Conservation (phyloP, 768 basidiomycete genomes). For the Psilocybe cubensis region DNA sequence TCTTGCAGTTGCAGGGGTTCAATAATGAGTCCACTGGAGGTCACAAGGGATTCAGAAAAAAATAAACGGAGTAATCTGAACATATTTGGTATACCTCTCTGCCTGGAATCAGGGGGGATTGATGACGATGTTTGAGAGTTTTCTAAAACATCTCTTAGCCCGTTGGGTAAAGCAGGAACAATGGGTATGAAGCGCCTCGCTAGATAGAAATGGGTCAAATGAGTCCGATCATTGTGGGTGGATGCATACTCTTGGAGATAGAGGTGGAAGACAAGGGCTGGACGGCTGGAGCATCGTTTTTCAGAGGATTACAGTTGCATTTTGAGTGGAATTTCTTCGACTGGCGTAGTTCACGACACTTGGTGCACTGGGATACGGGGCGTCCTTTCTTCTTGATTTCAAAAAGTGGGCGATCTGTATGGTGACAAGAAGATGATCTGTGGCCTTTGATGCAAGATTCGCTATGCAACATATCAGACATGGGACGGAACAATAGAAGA, state of each 20-base stretch:
- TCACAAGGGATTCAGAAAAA: neutral
- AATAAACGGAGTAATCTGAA: neutral
- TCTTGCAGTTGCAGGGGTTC: conserved; percentile 67
- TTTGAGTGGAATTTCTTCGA: conserved; percentile 82
- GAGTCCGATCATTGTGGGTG: neutral
- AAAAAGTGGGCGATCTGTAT: conserved; percentile 87
- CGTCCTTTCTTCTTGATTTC: conserved; percentile 94
- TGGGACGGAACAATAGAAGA: neutral
- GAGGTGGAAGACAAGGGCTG: conserved; percentile 38
- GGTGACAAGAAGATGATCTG: conserved; percentile 86
- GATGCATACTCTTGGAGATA: conserved; percentile 42
- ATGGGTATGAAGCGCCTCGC: conserved; percentile 74
- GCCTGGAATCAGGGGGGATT: conserved; percentile 46
- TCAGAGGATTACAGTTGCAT: conserved; percentile 65
- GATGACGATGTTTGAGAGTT: conserved; percentile 27
- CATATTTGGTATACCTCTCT: conserved; percentile 45
- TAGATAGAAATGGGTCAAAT: conserved; percentile 31
- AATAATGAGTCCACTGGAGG: conserved; percentile 60
- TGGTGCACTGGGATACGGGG: conserved; percentile 87
- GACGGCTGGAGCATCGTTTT: conserved; percentile 33
- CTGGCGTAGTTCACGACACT: conserved; percentile 82
- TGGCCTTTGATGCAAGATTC: conserved; percentile 96
- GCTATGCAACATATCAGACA: conserved; percentile 42
- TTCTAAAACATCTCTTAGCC: conserved; percentile 59
- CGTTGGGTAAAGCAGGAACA: conserved; percentile 73